Evolutionary conservation across 805 yeast species (phyloP), one percentile per base, ranked within the genome.

Genomic region (Saccharomycopsis capsularis): DNA sequence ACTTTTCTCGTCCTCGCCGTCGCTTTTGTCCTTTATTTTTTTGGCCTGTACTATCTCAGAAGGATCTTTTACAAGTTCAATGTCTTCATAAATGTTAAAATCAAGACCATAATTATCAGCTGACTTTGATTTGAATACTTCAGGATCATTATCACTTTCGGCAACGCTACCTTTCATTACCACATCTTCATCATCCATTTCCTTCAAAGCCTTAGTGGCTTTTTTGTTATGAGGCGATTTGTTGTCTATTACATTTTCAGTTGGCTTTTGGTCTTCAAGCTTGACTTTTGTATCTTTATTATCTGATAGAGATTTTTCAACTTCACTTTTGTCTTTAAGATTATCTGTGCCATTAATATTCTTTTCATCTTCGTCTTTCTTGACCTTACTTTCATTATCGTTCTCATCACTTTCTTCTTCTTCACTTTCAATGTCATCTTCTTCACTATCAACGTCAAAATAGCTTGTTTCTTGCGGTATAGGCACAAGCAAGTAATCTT

Each of bases 11-110:
- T 43, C 46, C 9, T 56, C 50, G 25, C 55, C 13, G 47, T 60
- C 46, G 5, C 52, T 53, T 11, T 56, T 57, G 7, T 52, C 56
- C 9, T 41, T 44, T 15, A 40, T 42, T 15, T 55, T 60, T 18
- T 13, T 21, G 18, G 16, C 36, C 13, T 29, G 5, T 23, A 34
- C 34, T 11, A 18, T 35, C n/a, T 35, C 42, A 25, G 44, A 29
- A 36, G 50, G 64, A 3, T 55, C 63, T n/a, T 53, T 60, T 22
- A 50, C 63, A 42, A 55, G 63, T 11, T 58, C 60, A 2, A 47
- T 52, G 13, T 54, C 60, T 3, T 60, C 64, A 23, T 61, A 65
- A 25, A 49, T 50, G 34, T 51, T 46, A 50, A 55, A 32, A 54
- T 48, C 51, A 19, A 43, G 56, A 16, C 48, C 55, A 18, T 43